Evolutionary conservation across 2,329 filamentous ascomycete species (phyloP).

Genomic region (Intubia oerlemansii): DNA sequence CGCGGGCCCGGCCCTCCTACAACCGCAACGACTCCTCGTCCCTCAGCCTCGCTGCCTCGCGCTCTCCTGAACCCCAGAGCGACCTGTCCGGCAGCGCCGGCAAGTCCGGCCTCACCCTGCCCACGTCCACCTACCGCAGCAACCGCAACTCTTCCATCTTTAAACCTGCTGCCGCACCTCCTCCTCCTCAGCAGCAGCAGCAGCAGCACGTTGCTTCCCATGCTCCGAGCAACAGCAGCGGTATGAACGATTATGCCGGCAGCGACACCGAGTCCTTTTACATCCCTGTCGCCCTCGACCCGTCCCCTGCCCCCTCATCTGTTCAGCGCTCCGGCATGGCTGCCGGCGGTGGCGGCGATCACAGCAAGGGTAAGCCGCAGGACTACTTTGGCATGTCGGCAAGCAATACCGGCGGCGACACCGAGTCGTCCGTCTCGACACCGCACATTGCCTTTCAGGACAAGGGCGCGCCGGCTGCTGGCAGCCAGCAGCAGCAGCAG

Average conservation of each 20-base stretch:
- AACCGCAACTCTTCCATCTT: slow-evolving; percentile 54
- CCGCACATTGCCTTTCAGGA: slow-evolving; percentile 90
- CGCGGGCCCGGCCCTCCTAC: slow-evolving; percentile 39
- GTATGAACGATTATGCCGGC: slow-evolving; percentile 16
- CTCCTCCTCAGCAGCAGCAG: no score
- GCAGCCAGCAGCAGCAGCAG: slow-evolving; percentile 18
- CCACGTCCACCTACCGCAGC: slow-evolving; percentile 56
- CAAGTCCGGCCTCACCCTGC: slow-evolving; percentile 31
- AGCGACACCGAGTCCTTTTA: slow-evolving; percentile 47
- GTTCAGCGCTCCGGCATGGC: slow-evolving; percentile 33
- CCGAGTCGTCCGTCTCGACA: slow-evolving; percentile 34
- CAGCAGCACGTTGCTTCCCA: no score
- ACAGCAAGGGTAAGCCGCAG: slow-evolving; percentile 22
- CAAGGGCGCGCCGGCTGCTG: slow-evolving; percentile 36
- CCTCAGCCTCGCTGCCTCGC: slow-evolving; percentile 24
- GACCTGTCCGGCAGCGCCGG: slow-evolving; percentile 8
- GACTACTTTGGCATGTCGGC: slow-evolving; percentile 34
- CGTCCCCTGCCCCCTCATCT: slow-evolving; percentile 34
- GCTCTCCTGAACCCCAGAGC: slow-evolving; percentile 28
- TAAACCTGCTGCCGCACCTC: no score
- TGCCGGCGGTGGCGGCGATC: no score
- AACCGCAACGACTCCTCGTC: slow-evolving; percentile 31
- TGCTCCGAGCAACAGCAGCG: no score
- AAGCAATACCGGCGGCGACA: slow-evolving; percentile 19
- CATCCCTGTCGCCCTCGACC: slow-evolving; percentile 56